phyloP scores from a whole-genome alignment of 2,329 filamentous ascomycete genomes.

The Fusarium sp. region DNA sequence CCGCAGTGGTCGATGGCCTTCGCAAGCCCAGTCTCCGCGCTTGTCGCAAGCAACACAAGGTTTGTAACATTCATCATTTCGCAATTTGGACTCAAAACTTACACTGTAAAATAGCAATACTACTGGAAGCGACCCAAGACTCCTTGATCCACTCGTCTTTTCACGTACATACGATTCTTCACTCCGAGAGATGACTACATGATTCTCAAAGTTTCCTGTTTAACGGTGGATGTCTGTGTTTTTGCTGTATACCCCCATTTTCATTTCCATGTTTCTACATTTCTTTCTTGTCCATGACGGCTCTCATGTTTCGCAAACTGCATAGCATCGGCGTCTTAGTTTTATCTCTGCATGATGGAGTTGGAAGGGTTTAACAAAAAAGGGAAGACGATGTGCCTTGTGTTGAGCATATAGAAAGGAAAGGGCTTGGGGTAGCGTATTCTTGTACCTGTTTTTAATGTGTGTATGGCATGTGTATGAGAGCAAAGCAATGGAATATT shows the following conservation, averaged over 20 bases:
- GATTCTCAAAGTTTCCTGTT: slow-evolving; percentile 19
- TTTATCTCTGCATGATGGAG: slow-evolving; percentile 38
- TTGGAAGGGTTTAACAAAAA: slow-evolving; percentile 23
- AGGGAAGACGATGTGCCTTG: neutral
- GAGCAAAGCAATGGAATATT: slow-evolving; percentile 17
- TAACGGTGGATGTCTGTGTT: slow-evolving; percentile 32
- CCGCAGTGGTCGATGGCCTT: slow-evolving; percentile 86
- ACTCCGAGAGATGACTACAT: slow-evolving; percentile 15
- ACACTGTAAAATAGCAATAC: slow-evolving; percentile 66
- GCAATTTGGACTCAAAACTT: neutral
- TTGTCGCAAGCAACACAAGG: slow-evolving; percentile 97
- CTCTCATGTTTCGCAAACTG: slow-evolving; percentile 32
- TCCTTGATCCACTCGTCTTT: slow-evolving; percentile 55
- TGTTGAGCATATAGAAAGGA: slow-evolving; percentile 6
- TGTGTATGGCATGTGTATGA: slow-evolving; percentile 23
- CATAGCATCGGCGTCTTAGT: slow-evolving; percentile 45
- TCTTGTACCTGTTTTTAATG: slow-evolving; percentile 8
- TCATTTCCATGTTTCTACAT: slow-evolving; percentile 6
- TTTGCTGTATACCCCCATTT: slow-evolving; percentile 44
- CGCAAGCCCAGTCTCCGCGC: slow-evolving; percentile 89
- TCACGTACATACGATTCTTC: slow-evolving; percentile 27
- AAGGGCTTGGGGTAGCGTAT: neutral
- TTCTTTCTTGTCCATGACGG: slow-evolving; percentile 17
- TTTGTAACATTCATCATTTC: slow-evolving; percentile 56
- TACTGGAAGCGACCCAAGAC: slow-evolving; percentile 75